These are phyloP conservation scores for Coemansia sp. DNA, from an alignment of 192 early-diverging fungal species.

Conservation along the genomic window DNA sequence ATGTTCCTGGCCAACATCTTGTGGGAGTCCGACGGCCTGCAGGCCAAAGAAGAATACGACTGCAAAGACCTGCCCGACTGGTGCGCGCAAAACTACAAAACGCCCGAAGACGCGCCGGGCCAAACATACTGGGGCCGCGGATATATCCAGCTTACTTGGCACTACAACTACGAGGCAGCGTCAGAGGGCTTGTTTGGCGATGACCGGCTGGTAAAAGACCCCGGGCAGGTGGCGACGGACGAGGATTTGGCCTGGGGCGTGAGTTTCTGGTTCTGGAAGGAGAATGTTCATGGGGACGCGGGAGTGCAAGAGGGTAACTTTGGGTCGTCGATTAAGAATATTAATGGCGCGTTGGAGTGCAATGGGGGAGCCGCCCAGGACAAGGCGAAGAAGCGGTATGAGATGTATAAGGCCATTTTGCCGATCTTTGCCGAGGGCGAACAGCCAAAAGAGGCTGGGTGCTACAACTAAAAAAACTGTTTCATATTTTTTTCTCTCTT, in stretches of 20 bases:
- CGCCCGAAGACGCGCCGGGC: slow-evolving; percentile 34
- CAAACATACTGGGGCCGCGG: slow-evolving; percentile 54
- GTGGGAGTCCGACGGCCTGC: slow-evolving; percentile 53
- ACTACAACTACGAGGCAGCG: slow-evolving; percentile 49
- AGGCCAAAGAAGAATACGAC: slow-evolving; percentile 47
- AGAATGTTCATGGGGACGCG: slow-evolving; percentile 32
- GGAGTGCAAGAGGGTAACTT: slow-evolving; percentile 52
- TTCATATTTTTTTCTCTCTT: background rate
- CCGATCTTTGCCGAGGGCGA: slow-evolving; percentile 34
- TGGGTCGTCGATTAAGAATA: slow-evolving; percentile 51
- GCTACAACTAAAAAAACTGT: slow-evolving; percentile 39
- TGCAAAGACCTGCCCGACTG: slow-evolving; percentile 40
- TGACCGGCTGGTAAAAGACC: slow-evolving; percentile 31
- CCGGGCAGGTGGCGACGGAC: slow-evolving; percentile 27
- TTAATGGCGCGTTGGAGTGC: slow-evolving; percentile 56
- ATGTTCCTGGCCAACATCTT: slow-evolving; percentile 56
- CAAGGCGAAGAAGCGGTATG: slow-evolving; percentile 54
- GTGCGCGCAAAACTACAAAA: slow-evolving; percentile 49
- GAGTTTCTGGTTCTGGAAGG: slow-evolving; percentile 53
- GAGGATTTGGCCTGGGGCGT: slow-evolving; percentile 46
- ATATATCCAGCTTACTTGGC: slow-evolving; percentile 56
- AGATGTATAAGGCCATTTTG: slow-evolving; percentile 50
- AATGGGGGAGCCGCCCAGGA: slow-evolving; percentile 26
- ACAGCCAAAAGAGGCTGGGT: slow-evolving; percentile 39
- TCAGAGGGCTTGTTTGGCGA: slow-evolving; percentile 48